Base-by-base conservation (phyloP, 106 monocot species). In the Agapanthus africanus region DNA sequence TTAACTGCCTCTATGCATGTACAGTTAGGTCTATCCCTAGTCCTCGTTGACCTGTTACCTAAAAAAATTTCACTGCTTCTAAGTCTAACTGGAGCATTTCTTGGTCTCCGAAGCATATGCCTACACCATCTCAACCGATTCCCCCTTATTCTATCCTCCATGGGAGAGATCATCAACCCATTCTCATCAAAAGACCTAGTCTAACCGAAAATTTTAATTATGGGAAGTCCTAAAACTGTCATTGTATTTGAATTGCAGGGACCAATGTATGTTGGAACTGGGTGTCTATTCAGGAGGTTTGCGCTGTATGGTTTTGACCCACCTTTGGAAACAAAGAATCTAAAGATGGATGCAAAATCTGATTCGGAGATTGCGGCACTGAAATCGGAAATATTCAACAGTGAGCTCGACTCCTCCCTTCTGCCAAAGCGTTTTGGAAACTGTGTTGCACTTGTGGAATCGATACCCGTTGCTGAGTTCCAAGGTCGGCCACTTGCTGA, bases 221-320 rank as follows among this genome's bases (percentile, higher is more conserved):
- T 59, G 15, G 59, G 7, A 18, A 59, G 4, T 63, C 11, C 6
- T n/a, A n/a, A n/a, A 6, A 28, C 3, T 21, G 4, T 38, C 6
- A 0, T 32, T 15, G 4, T 25, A 40, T 30, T 63, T 30, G 35
- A 8, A 13, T 61, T 31, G 25, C 65, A 84, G 76, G 93, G 93
- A 4, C 93, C 93, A 16, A 79, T 93, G 74, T 93, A 93, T 59
- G 93, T 93, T 33, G 93, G 93, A 6, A 93, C 89, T 0, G 93
- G 93, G 1, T 89, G 89, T 71, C 19, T 90, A 38, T 93, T 93
- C 64, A 74, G 89, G 30, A 65, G 93, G 13, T 87, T 77, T 73
- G 93, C 93, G 1, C 67, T 93, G 22, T 93, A 93, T 66, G 89
- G 93, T 1, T 93, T 93, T 54, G 79, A 86, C 65, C 93, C 93